These are phyloP conservation scores for Dryas octopetala DNA, from an alignment of 306 rosid genomes.

Conservation along the genomic window DNA sequence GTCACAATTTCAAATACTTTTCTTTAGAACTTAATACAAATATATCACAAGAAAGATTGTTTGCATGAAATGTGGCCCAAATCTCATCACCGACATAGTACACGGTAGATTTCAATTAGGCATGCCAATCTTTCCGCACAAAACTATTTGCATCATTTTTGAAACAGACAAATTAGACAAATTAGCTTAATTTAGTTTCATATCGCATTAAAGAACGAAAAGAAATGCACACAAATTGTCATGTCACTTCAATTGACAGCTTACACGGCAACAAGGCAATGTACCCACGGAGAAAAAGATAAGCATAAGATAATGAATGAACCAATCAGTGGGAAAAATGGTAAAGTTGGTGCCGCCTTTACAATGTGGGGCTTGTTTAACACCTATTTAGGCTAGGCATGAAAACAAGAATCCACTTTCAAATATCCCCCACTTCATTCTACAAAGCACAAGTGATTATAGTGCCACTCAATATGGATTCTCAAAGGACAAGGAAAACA, in stretches of 20 bases:
- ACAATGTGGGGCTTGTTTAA: neutral
- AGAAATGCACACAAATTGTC: neutral
- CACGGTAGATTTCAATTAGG: neutral
- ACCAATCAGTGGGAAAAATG: neutral
- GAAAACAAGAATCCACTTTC: slow-evolving; percentile 11
- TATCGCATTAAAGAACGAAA: neutral
- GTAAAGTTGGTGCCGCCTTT: slow-evolving; percentile 11
- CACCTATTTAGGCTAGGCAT: neutral
- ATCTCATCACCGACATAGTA: slow-evolving; percentile 3
- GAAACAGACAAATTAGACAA: neutral
- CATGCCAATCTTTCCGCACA: neutral
- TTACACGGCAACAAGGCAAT: neutral
- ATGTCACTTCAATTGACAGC: slow-evolving; percentile 2
- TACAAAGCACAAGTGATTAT: neutral
- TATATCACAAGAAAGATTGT: neutral
- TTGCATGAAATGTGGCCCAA: neutral
- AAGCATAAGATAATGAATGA: neutral
- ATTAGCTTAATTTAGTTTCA: neutral
- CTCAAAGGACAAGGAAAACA: neutral
- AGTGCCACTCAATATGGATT: neutral
- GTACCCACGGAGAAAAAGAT: neutral
- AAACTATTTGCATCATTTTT: neutral
- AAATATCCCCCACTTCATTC: neutral
- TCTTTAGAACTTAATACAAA: neutral
- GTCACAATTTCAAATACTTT: slow-evolving; percentile 35